phyloP scores from a whole-genome alignment of 148 eudicot species.

The Limonium bicolor region DNA sequence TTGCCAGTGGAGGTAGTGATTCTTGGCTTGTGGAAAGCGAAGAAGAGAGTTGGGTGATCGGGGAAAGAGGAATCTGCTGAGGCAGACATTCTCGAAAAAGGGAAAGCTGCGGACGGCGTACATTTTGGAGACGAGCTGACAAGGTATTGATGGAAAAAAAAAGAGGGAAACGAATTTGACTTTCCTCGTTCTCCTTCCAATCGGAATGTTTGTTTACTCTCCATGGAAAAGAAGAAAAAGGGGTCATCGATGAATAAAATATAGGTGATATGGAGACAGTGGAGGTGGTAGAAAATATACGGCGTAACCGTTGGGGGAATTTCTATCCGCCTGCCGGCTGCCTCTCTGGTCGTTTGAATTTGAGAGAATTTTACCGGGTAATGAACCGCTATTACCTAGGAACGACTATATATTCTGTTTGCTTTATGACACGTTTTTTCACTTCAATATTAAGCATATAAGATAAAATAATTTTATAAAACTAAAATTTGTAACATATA shows the following conservation, averaged over 20 bases:
- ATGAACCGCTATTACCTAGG: too few species aligned
- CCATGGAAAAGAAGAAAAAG: slow-evolving; percentile 5
- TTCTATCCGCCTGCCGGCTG: slow-evolving; percentile 2
- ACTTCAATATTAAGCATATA: too few species aligned
- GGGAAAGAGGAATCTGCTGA: slow-evolving; percentile 39
- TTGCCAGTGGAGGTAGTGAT: slow-evolving; percentile 41
- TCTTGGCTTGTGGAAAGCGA: slow-evolving; percentile 76
- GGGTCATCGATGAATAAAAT: too few species aligned
- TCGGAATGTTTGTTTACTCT: background rate
- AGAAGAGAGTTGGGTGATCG: slow-evolving; percentile 21
- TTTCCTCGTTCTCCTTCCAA: background rate
- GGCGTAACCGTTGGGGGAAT: slow-evolving; percentile 9
- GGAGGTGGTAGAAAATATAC: slow-evolving; percentile 2
- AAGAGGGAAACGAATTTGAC: slow-evolving; percentile 2
- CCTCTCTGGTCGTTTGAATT: slow-evolving; percentile 16
- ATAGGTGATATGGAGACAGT: background rate
- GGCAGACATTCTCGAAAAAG: slow-evolving; percentile 11
- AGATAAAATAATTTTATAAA: too few species aligned
- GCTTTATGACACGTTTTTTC: too few species aligned
- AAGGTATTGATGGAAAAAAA: slow-evolving; percentile 1
- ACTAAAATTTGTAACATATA: too few species aligned
- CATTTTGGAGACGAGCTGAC: too few species aligned
- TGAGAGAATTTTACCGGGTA: slow-evolving; percentile 30
- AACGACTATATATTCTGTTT: too few species aligned
- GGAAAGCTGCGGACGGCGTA: slow-evolving; percentile 32